Conservation (phyloP, 306 rosid genomes). For the Sophora flavescens region DNA sequence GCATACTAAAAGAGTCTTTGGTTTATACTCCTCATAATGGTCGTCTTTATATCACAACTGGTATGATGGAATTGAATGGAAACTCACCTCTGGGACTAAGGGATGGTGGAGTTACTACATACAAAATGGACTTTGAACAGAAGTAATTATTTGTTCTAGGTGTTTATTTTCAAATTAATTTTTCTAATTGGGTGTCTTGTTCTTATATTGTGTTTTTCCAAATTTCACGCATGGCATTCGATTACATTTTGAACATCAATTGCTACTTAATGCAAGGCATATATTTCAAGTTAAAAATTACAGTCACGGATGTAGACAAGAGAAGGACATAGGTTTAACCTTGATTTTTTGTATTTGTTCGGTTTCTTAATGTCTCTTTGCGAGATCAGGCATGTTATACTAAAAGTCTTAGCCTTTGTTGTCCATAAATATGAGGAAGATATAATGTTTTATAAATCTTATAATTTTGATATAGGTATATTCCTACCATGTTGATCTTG, state of each 20-base stretch:
- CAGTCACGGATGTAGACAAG: slow-evolving; percentile 51
- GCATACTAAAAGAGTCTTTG: no score
- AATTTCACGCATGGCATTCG: slow-evolving; percentile 65
- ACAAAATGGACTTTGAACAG: no score
- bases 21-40: no score
- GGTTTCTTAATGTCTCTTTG: slow-evolving; percentile 12
- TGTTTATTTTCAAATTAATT: no score
- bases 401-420: not conserved
- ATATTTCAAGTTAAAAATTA: slow-evolving; percentile 63
- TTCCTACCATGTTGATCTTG: slow-evolving; percentile 6
- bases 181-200: not conserved
- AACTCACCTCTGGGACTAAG: no score
- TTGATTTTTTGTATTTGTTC: slow-evolving; percentile 21
- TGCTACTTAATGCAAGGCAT: slow-evolving; percentile 62
- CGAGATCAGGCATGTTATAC: slow-evolving; percentile 20
- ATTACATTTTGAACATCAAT: slow-evolving; percentile 58
- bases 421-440: not conserved
- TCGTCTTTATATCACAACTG: no score
- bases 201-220: slow-evolving; percentile 12
- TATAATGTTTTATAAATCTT: not conserved
- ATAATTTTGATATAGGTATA: not conserved
- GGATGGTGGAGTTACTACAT: no score
- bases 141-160: no score
- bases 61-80: no score
- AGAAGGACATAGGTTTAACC: slow-evolving; percentile 62